Base-by-base conservation (phyloP, 108 stramenopile genomes). In the Asterionellopsis glacialis region DNA sequence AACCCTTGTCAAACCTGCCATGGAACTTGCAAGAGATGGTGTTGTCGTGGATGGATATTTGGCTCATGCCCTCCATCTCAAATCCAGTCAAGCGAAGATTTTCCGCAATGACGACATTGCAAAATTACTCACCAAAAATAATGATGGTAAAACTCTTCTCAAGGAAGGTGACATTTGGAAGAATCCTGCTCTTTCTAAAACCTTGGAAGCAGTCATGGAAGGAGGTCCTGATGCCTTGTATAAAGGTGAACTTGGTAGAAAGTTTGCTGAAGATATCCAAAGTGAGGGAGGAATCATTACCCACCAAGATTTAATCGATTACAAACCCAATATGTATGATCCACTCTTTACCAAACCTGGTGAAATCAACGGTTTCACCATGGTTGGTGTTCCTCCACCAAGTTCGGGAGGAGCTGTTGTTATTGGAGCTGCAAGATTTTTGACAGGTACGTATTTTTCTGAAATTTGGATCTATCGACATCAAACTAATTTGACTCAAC, bases 351-450 rank as follows among this genome's bases (percentile, higher is more conserved):
- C 77, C 10, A 41, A 28, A 33, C 33, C 33, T 33, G 33, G 33
- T 24, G 59, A 67, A 9, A 56, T 80, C 25, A 28, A 23, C 39
- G 72, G 73, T 15, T 70, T 40, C 51, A 69, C 64, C 26, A 69
- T 76, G 19, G 73, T 71, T 41, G 73, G 76, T 19, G 73, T 64
- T n/a, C 69, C 73, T 11, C 77, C 81, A 22, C 76, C 76, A 12
- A 57, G 55, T 23, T 69, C 66, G 13, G 81, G 81, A 33, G 81
- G 81, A 9, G 69, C 70, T 6, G 55, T 54, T 9, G 51, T 82
- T 15, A 68, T 76, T 25, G 81, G 71, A 7, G 71, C 72, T 13
- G 26, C 63, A 25, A 47, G 74, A 40, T 76, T 78, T 53, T 48
- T 82, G 12, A 5, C 33, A 7, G 33, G 33, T 33, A 33, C n/a